Evolutionary conservation across 192 early-diverging fungal genomes (phyloP).

Genomic region (Haplosporangium gracile): DNA sequence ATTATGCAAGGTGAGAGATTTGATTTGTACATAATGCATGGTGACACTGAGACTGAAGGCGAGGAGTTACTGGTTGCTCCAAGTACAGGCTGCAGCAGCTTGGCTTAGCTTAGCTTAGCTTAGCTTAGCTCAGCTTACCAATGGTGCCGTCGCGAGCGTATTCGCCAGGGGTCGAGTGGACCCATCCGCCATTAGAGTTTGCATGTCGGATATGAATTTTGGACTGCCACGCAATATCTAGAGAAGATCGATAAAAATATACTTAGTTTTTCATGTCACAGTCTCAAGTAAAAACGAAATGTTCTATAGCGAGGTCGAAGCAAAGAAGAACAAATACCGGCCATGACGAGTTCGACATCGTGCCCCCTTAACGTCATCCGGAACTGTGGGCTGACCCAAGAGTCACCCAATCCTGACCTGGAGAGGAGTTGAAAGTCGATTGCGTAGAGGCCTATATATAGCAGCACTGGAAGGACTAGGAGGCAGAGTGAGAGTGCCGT

Average conservation of each 20-base stretch:
- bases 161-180: conserved; percentile 68
- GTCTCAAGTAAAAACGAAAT: neutral
- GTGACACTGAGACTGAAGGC: too few relatives aligned
- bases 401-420: conserved; percentile 85
- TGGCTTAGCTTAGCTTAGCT: too few relatives aligned
- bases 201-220: conserved; percentile 72
- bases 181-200: conserved; percentile 76
- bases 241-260: neutral
- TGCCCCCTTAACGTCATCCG: conserved; percentile 82
- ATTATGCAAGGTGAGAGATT: neutral
- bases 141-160: conserved; percentile 17
- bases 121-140: neutral
- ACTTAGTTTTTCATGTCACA: neutral
- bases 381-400: conserved; percentile 89
- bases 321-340: neutral
- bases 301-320: conserved; percentile 58
- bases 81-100: too few relatives aligned
- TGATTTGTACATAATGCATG: neutral
- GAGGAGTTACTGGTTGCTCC: too few relatives aligned
- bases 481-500: conserved; percentile 85
- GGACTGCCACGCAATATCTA: conserved; percentile 75
- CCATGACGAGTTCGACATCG: conserved; percentile 54
- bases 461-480: conserved; percentile 78
- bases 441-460: conserved; percentile 87
- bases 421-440: conserved; percentile 87